Evolutionary conservation across 306 rosid species (phyloP).

Genomic region (Medicago arabica): DNA sequence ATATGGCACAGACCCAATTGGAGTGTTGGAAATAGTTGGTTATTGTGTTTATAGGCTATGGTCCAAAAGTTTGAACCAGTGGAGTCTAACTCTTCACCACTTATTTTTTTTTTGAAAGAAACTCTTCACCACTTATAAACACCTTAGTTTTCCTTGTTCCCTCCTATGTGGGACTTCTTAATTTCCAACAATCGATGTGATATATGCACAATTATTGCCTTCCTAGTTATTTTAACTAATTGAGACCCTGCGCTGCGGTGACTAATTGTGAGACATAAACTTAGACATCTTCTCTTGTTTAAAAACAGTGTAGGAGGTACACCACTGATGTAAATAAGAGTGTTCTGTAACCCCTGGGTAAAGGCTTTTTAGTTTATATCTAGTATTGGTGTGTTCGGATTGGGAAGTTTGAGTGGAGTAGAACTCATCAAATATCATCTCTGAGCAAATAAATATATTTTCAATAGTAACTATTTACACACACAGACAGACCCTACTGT

Average conservation of each 20-base stretch:
- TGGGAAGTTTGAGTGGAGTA: constrained; percentile 30
- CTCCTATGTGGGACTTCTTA: too few species aligned
- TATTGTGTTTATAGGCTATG: too few species aligned
- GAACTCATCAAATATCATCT: constrained; percentile 12
- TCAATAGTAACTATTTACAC: not conserved
- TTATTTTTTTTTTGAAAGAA: too few species aligned
- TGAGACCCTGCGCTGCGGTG: not conserved
- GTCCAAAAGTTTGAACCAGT: too few species aligned
- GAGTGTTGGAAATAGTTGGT: too few species aligned
- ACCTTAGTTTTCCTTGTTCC: too few species aligned
- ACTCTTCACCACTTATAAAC: too few species aligned
- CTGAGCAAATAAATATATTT: constrained; percentile 9
- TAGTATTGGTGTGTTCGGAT: not conserved
- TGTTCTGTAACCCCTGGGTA: constrained; percentile 16
- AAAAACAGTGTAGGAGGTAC: not conserved
- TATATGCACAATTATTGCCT: not conserved
- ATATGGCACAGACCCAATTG: too few species aligned
- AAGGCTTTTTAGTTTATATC: not conserved
- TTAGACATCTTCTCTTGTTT: not conserved
- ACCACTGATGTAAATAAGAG: constrained; percentile 22
- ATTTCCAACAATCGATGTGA: too few species aligned
- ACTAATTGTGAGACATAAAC: constrained; percentile 17
- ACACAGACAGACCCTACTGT: not conserved
- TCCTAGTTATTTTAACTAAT: constrained; percentile 20
- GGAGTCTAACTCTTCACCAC: too few species aligned